Evolutionary conservation across 2,329 filamentous ascomycete species (phyloP), one percentile per base, ranked within the genome.

Genomic region (Pyrenophora seminiperda): DNA sequence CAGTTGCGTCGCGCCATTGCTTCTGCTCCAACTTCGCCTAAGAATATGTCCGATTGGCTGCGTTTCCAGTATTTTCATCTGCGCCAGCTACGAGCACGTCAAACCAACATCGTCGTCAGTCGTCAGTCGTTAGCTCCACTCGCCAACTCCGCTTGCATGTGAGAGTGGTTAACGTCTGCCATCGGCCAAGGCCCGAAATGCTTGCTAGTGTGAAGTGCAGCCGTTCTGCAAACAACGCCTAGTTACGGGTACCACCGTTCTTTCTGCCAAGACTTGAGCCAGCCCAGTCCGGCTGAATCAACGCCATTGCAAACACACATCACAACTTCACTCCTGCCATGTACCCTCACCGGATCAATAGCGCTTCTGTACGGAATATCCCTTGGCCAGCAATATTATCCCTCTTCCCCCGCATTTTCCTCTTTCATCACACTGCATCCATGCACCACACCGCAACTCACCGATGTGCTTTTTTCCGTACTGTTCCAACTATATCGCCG

Each of bases 21-120:
- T 42, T 48, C 33, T 27, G 34, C 45, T 43, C 22, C 32, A 46
- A 43, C 18, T 14, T 30, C 19, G 29, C 42, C 24, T 27, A 22
- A 14, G 27, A 20, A 41, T 41, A 20, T 40, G 42, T 14, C 51
- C 54, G 54, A 59, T 59, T 58, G 54, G 54, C 41, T 38, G 39
- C 37, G 19, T 44, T 17, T 34, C 29, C 36, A 50, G 37, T 30
- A 43, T 48, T 27, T 27, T 9, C 24, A 27, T 27, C 24, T 10
- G 24, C 13, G 24, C 24, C 24, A 27, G 24, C 24, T 11, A 27
- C 24, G 24, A 3, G 7, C 24, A 27, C 24, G 13, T 27, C 24
- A 27, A 27, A 27, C 24, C 41, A 43, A 19, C 41, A 36, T 34
- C 15, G 20, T 27, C 13, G 5, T 9, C 4, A 9, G 24, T 34